Evolutionary conservation across 306 rosid species (phyloP), one percentile per base, ranked within the genome.

Genomic region (Cicer bijugum): DNA sequence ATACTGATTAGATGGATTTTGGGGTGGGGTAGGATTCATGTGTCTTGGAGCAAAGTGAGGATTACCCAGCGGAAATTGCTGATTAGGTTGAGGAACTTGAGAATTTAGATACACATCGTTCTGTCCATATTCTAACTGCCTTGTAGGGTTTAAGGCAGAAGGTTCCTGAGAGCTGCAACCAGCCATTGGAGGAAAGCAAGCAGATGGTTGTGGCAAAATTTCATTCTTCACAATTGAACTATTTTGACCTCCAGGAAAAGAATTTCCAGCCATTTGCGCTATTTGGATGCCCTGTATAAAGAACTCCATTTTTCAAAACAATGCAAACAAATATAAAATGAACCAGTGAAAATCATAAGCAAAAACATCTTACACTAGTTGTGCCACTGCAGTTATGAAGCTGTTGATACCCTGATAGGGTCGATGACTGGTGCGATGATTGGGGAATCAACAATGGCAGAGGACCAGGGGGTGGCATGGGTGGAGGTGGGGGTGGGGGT

Each of bases 111-210:
- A 85, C 76, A 84, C 60, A 72, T 91, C 92, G 67, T 75, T 83
- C 66, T 87, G 94, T 10, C 91, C 97, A 28, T 91, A 93, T 67
- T 89, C 97, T 70, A 82, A 53, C 82, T 87, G 88, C 85, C 96
- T 86, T 3, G 92, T 79, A 33, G 90, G 84, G 78, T 76, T 87
- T 82, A 82, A 91, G 46, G 87, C 88, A 81, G 93, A 84, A 57
- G 89, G 83, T 59, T 94, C 97, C 48, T 87, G 89, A 38, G 97
- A 85, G 82, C 75, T 86, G 82, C 90, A 83, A 64, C 81, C 79
- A 60, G 85, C 87, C 12, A 91, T 8, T 70, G 95, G 88, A 69
- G 84, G 82, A 86, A 84, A 88, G 55, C 71, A 19, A 79, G 86
- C 78, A 60, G 90, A 67, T 69, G 87, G 91, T 70, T 82, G 99